Base-by-base conservation (phyloP, 2,329 filamentous ascomycete species). In the Paramyrothecium sp. region DNA sequence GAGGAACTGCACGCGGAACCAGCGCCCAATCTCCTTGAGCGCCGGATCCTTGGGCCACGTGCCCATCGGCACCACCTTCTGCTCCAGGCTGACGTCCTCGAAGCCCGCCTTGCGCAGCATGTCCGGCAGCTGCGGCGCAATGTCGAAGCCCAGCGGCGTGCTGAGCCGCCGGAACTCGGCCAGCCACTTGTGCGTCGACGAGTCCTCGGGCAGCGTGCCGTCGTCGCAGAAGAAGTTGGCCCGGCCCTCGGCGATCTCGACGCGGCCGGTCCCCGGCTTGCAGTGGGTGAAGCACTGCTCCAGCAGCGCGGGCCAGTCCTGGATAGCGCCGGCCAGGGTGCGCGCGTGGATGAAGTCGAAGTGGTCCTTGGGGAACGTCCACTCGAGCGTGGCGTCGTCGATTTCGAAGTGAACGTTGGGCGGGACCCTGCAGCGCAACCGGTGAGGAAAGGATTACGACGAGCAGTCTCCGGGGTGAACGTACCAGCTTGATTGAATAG, bases 341-440 rank as follows among this genome's bases (percentile, higher is more conserved):
- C 41, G 41, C 26, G 58, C 61, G 48, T 61, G 57, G 26, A 62
- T 58, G 50, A 57, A 58, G 30, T 59, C 61, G 44, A 61, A 61
- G 19, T 52, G 10, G 17, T 34, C 41, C 41, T 55, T 44, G 58
- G 57, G 41, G 59, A 58, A 69, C 53, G 63, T 73, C 71, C 62
- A 76, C 26, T 72, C 65, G 64, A 84, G 79, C 65, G 86, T 84
- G 38, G 83, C 81, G 65, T 90, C 86, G 65, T 90, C 87, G 38
- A 89, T 80, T 56, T 87, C 78, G 63, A 89, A 89, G 56, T 81
- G 78, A 58, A 86, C 83, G 63, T 89, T 89, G 26, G 78, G 74
- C 1, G 85, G 85, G 3, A 87, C 80, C 72, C 79, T 44, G 38
- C 38, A 16, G 13, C 5, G 26, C 26, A 10, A 4, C 10, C 5